Evolutionary conservation across 495 filamentous ascomycete species (phyloP).

Genomic region (Choiromyces venosus): DNA sequence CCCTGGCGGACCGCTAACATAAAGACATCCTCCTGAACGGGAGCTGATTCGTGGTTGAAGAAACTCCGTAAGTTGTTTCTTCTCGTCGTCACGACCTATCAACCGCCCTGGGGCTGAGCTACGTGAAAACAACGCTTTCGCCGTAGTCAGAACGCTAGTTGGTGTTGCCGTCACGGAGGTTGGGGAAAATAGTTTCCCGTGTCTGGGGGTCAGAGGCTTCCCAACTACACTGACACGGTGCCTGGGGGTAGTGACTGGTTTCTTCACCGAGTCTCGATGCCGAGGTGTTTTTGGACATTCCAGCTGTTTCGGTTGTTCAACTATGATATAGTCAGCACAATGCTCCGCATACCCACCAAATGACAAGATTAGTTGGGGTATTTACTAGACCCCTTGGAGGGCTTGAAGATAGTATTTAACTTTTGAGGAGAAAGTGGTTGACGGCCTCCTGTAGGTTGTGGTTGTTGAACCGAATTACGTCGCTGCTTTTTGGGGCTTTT

Average conservation of each 20-base stretch:
- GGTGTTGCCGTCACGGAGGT: constrained; percentile 57
- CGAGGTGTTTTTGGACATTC: constrained; percentile 58
- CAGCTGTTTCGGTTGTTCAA: constrained; percentile 11
- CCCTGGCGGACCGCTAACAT: constrained; percentile 91
- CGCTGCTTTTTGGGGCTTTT: background rate
- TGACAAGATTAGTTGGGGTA: background rate
- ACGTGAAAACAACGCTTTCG: constrained; percentile 78
- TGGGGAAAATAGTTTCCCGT: constrained; percentile 51
- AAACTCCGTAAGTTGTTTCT: constrained; percentile 63
- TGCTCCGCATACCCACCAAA: background rate
- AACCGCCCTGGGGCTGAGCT: constrained; percentile 68
- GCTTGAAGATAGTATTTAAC: constrained; percentile 22
- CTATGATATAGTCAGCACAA: background rate
- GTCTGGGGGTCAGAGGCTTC: constrained; percentile 62
- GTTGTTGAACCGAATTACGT: background rate
- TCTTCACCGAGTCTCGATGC: constrained; percentile 59
- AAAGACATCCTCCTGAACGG: constrained; percentile 73
- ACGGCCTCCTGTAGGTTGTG: background rate
- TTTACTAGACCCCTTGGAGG: constrained; percentile 6
- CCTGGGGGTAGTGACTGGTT: constrained; percentile 60
- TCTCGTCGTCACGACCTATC: constrained; percentile 77
- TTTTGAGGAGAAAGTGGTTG: constrained; percentile 27
- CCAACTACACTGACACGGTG: constrained; percentile 61
- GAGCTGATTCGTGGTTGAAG: constrained; percentile 58
- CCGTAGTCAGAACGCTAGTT: constrained; percentile 71